A percentile compares a stretch with the other conserved stretches of the same genome.
phyloP scores from a whole-genome alignment of 2,329 filamentous ascomycete species.

The Mycosphaerella arachidis region DNA sequence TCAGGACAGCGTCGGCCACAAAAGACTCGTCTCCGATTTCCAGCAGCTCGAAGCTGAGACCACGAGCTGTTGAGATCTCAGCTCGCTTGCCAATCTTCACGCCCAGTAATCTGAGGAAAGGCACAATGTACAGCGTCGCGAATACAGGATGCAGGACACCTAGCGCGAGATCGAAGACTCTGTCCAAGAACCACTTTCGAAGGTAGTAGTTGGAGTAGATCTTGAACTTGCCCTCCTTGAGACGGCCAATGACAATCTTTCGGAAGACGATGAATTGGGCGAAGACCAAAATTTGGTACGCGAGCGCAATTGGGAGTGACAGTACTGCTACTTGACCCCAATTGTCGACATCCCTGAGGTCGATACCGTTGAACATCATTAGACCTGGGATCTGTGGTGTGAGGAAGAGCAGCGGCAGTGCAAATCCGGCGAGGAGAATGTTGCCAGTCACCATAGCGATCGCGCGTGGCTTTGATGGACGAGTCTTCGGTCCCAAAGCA shows the following conservation, averaged over 20 bases:
- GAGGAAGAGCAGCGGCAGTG: slow-evolving; percentile 19
- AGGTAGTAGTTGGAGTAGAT: slow-evolving; percentile 22
- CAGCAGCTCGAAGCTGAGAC: slow-evolving; percentile 20
- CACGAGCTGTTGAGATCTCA: slow-evolving; percentile 23
- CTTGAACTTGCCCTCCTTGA: slow-evolving; percentile 20
- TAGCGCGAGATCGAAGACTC: slow-evolving; percentile 24
- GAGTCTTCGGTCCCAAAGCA: slow-evolving; percentile 6
- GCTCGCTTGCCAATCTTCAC: slow-evolving; percentile 25
- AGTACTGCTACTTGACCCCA: slow-evolving; percentile 23
- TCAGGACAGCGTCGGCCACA: slow-evolving; percentile 21
- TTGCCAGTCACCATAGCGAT: slow-evolving; percentile 15
- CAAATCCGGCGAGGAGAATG: slow-evolving; percentile 12
- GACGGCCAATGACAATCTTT: slow-evolving; percentile 13
- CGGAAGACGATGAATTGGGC: slow-evolving; percentile 19
- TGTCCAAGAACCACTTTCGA: slow-evolving; percentile 24
- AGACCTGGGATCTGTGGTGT: slow-evolving; percentile 23
- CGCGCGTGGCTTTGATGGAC: slow-evolving; percentile 16
- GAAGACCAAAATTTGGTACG: slow-evolving; percentile 22
- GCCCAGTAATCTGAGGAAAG: slow-evolving; percentile 21
- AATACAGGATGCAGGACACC: slow-evolving; percentile 24
- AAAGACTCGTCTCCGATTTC: slow-evolving; percentile 24
- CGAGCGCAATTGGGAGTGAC: slow-evolving; percentile 20
- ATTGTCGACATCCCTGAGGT: slow-evolving; percentile 10
- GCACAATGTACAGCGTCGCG: slow-evolving; percentile 24
- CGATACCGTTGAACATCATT: slow-evolving; percentile 18